Evolutionary conservation across 1,284 basidiomycete species (phyloP).

Genomic region (Caloboletus inedulis): DNA sequence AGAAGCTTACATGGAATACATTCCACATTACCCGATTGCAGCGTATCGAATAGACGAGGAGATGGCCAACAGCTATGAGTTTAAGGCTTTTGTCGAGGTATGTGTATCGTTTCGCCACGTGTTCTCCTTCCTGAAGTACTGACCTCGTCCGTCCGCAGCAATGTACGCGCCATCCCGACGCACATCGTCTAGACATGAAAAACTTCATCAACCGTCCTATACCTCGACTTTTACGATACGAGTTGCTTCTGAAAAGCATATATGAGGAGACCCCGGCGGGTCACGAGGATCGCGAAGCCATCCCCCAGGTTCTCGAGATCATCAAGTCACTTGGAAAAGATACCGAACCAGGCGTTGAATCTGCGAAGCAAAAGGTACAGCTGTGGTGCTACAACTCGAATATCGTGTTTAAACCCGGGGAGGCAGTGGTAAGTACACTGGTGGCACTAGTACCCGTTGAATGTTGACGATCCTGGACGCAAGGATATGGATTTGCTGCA

Average conservation of each 20-base stretch:
- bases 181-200: conserved; percentile 80
- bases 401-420: conserved; percentile 75
- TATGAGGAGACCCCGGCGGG: conserved; percentile 66
- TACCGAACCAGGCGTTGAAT: conserved; percentile 77
- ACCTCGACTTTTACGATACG: conserved; percentile 84
- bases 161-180: conserved; percentile 69
- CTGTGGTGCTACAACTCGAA: conserved; percentile 82
- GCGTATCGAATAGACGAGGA: conserved; percentile 90
- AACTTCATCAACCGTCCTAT: conserved; percentile 89
- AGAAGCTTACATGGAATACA: conserved; percentile 90
- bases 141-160: conserved; percentile 43
- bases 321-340: conserved; percentile 84
- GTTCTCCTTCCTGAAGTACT: not conserved
- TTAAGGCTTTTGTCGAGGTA: conserved; percentile 84
- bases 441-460: not conserved
- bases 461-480: conserved; percentile 5
- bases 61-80: conserved; percentile 72
- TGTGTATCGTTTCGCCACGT: conserved; percentile 21
- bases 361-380: conserved; percentile 83
- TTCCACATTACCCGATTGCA: conserved; percentile 92
- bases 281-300: conserved; percentile 76
- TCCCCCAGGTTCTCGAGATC: conserved; percentile 81
- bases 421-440: conserved; percentile 60
- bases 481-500: conserved; percentile 87
- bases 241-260: conserved; percentile 79